Base-by-base conservation (phyloP, 805 yeast species). In the Metschnikowia dekortorum region DNA sequence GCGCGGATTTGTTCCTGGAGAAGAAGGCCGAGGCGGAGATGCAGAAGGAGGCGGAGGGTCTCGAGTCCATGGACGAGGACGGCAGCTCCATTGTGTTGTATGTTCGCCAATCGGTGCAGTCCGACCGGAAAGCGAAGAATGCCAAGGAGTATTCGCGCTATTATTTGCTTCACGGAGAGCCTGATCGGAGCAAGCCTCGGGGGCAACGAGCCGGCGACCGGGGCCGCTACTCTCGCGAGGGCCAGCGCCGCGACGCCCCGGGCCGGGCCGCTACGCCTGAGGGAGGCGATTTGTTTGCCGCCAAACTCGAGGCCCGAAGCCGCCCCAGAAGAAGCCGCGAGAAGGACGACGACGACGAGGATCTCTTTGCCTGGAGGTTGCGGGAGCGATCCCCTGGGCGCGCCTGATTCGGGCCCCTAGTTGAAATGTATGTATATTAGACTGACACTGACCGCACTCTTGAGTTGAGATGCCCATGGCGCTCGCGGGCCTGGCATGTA, bases 161-260 rank as follows among this genome's bases (percentile, higher is more conserved):
- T 65, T 85, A 85, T 66, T 68, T 83, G 50, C 61, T 82, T 14
- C 84, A 85, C 56, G 92, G 92, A 3, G 90, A 83, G 61, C 92
- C 90, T 2, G 80, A 81, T 51, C 62, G 68, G 61, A 59, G 77
- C 52, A 54, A 38, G 41, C 56, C 58, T 1, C 52, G 54, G 8
- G 47, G 48, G 5, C 29, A 46, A 9, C 47, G 59, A 47, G 37
- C 54, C n/a, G 53, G 43, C 13, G 52, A 53, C 7, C 43, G 57
- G 2, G 58, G 57, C n/a, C 42, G 40, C 10, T 52, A 42, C 33
- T 39, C 52, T 18, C 47, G 56, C 5, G 22, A 22, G 22, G 22
- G 22, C 22, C 22, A 22, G 22, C 22, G 22, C 22, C 22, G 22
- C 22, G 22, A 22, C 22, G 22, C 22, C 4, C 22, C 22, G 22